Evolutionary conservation across 345 rosid genomes (phyloP).

Genomic region (Odontarrhena argentea): DNA sequence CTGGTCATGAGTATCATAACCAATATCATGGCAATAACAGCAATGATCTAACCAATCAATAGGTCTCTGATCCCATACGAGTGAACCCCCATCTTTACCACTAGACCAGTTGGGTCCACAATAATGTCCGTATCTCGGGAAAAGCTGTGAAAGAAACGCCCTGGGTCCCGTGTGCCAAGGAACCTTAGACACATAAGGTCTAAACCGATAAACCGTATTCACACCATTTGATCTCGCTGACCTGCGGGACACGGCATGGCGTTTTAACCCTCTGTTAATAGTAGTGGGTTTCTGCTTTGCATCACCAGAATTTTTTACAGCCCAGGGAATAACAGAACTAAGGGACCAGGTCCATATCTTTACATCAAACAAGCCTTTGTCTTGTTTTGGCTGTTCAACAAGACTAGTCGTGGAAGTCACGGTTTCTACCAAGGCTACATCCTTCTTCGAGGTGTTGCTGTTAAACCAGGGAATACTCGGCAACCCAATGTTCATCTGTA

Average conservation of each 20-base stretch:
- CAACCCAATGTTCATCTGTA: constrained; percentile 53
- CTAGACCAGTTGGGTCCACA: constrained; percentile 99
- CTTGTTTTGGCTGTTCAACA: constrained; percentile 45
- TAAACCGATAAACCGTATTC: constrained; percentile 57
- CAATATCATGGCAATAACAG: constrained; percentile 97
- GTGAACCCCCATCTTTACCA: constrained; percentile 84
- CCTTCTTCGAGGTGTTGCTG: constrained; percentile 39
- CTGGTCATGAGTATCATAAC: constrained; percentile 91
- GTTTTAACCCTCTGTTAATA: constrained; percentile 64
- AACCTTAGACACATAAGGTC: constrained; percentile 89
- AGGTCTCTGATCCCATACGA: constrained; percentile 88
- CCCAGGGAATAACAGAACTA: constrained; percentile 61
- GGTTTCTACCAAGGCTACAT: constrained; percentile 44
- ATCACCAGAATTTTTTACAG: constrained; percentile 36
- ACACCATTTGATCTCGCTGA: constrained; percentile 28
- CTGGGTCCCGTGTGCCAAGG: constrained; percentile 97
- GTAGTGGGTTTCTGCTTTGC: constrained; percentile 51
- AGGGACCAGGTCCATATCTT: constrained; percentile 66
- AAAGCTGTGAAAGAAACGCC: constrained; percentile 84
- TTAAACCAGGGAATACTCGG: constrained; percentile 50
- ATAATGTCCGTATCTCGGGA: constrained; percentile 92
- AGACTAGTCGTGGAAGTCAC: constrained; percentile 40
- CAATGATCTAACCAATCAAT: constrained; percentile 97
- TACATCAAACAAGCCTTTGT: constrained; percentile 46
- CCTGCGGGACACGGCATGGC: constrained; percentile 45